Evolutionary conservation across 2,329 filamentous ascomycete genomes (phyloP).

Genomic region (Fusarium secorum): DNA sequence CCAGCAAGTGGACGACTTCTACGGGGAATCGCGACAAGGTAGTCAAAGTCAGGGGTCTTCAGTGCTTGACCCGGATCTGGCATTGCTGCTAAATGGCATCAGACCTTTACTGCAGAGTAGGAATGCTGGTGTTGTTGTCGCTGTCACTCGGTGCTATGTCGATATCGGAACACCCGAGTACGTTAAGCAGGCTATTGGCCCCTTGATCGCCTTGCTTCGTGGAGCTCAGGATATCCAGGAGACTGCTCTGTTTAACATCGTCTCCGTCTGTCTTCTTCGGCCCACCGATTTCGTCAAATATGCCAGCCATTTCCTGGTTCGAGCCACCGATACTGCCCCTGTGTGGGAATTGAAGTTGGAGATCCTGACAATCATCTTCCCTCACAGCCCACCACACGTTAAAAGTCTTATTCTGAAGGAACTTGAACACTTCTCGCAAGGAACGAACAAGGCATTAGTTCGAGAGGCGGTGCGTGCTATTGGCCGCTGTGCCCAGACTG

Average conservation of each 20-base stretch:
- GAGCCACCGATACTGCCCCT: constrained; percentile 77
- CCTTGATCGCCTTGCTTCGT: constrained; percentile 84
- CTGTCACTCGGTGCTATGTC: constrained; percentile 84
- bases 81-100: constrained; percentile 80
- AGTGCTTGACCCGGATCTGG: constrained; percentile 81
- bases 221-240: constrained; percentile 88
- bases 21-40: constrained; percentile 69
- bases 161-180: constrained; percentile 84
- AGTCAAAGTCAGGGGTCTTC: constrained; percentile 55
- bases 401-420: constrained; percentile 92
- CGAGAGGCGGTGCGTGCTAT: constrained; percentile 92
- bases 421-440: constrained; percentile 89
- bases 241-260: constrained; percentile 91
- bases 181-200: constrained; percentile 78
- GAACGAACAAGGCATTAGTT: constrained; percentile 76
- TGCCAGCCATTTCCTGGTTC: constrained; percentile 87
- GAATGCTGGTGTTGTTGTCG: constrained; percentile 90
- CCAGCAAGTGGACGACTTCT: constrained; percentile 74
- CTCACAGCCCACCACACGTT: constrained; percentile 75
- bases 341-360: constrained; percentile 95
- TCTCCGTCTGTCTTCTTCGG: constrained; percentile 82
- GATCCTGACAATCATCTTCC: constrained; percentile 88
- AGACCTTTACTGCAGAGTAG: constrained; percentile 88
- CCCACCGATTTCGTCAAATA: constrained; percentile 88
- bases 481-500: constrained; percentile 87